Base-by-base conservation (phyloP, 768 basidiomycete genomes). In the Lentinula detonsa region DNA sequence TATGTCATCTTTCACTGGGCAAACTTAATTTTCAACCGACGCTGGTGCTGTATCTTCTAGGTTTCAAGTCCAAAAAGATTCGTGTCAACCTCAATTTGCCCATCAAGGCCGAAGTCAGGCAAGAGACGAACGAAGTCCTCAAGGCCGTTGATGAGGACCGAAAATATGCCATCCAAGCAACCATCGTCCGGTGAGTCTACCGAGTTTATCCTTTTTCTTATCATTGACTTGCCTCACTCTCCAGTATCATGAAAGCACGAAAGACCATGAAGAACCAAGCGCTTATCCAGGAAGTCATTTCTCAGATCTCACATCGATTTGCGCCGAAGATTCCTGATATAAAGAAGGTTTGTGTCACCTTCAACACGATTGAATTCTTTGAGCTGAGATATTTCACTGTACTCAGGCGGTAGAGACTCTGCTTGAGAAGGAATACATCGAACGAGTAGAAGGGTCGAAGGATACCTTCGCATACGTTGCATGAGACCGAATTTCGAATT, bases 91-190 rank as follows among this genome's bases (percentile, higher is more conserved):
- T 96, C 61, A 96, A 95, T 74, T 82, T 85, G 71, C 93, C 95
- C 0, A 91, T 99, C 74, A 96, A 93, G 78, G 87, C 93, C 1
- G 97, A 98, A 72, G 87, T 91, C 63, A 96, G 95, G 80, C 87
- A 90, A 6, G 96, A 98, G 69, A 84, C 88, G 8, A 82, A 82
- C 0, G 93, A 97, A 66, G 93, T 97, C 8, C 76, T 97, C 69
- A 95, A 94, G 81, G 91, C 87, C 5, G 95, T 98, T 5, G 96
- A 97, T 65, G 95, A 98, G 75, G 97, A 98, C 70, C 86, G 96
- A 62, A 97, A 97, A 81, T 91, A 95, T 67, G 87, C 95, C 62
- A 94, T 97, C 59, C 95, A 98, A 71, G 93, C 94, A 9, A 94
- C 91, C 45, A 93, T 96, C 66, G 94, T 96, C 54, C 87, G 93